Evolutionary conservation across 495 filamentous ascomycete genomes (phyloP).

Genomic region (Penicilliopsis zonata): DNA sequence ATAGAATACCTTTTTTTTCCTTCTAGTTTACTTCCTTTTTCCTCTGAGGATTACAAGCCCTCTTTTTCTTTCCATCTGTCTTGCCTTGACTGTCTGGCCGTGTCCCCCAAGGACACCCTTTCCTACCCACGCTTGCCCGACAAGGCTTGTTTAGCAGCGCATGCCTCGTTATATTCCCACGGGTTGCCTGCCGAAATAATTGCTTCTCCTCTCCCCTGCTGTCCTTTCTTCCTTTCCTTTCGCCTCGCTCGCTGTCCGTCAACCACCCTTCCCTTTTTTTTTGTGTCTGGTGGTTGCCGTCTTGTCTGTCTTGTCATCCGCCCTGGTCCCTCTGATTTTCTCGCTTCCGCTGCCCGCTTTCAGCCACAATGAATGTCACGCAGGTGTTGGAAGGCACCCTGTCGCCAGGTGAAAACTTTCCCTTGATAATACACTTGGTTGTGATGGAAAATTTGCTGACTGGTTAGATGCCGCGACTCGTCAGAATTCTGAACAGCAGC

Average conservation of each 20-base stretch:
- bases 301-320: constrained; percentile 14
- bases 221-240: constrained; percentile 15
- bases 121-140: constrained; percentile 14
- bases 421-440: no score
- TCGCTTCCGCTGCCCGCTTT: constrained; percentile 6
- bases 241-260: constrained; percentile 8
- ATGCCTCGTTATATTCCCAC: constrained; percentile 31
- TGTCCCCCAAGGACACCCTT: no score
- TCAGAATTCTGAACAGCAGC: constrained; percentile 85
- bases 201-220: constrained; percentile 3
- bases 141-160: constrained; percentile 26
- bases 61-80: no score
- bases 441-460: constrained; percentile 14
- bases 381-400: constrained; percentile 87
- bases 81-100: no score
- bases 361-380: constrained; percentile 58
- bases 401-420: constrained; percentile 58
- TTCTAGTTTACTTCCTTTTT: no score
- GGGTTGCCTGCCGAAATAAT: constrained; percentile 11
- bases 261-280: constrained; percentile 13
- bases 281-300: constrained; percentile 10
- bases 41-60: no score
- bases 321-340: constrained; percentile 16
- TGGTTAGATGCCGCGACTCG: constrained; percentile 73
- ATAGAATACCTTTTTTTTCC: no score